Evolutionary conservation across 768 basidiomycete species (phyloP), one percentile per base, ranked within the genome.

Genomic region (Podaxis sp.): DNA sequence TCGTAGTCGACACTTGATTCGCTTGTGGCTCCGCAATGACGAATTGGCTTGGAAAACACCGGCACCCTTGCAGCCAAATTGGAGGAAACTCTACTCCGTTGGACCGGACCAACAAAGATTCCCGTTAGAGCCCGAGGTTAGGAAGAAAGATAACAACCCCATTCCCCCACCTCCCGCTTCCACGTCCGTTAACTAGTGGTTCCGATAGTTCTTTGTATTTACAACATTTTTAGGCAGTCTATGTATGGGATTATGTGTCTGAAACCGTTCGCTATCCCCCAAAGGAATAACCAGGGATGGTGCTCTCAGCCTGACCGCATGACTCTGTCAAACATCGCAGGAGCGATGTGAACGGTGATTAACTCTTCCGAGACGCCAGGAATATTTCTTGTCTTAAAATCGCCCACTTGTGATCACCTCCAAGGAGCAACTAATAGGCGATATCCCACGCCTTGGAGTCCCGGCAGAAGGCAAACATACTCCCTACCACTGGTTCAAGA

Each of bases 81-180:
- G 63, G 63, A 64, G 52, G 38, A 63, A 36, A 46, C 39, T 64
- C 24, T 67, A 80, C 67, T 78, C 77, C 17, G 68, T 75, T 4
- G 59, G 64, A 15, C 76, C 80, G 0, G 77, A 80, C n/a, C 75
- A 76, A n/a, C 81, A 82, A 65, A 67, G 76, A 6, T 81, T 81
- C 70, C 76, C 79, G 2, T 52, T 80, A 54, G 77, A 80, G 22
- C 80, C 81, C 24, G 79, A 79, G 65, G 78, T 81, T 54, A 74
- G 81, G 67, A 72, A 75, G 59, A 74, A 74, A 58, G 76, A 69
- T 26, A 74, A 70, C 28, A 57, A 57, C 17, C 61, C 61, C 24
- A 51, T 63, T 52, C 54, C 48, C 5, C 53, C 53, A 22, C 42
- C 52, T 36, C 30, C 61, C 13, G 15, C 33, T 38, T 26, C 61